Percentiles rank a stretch among this genome's conserved stretches.
These are phyloP conservation scores for Akebia trifoliata DNA, from an alignment of 164 flowering plant species.

Conservation along the genomic window DNA sequence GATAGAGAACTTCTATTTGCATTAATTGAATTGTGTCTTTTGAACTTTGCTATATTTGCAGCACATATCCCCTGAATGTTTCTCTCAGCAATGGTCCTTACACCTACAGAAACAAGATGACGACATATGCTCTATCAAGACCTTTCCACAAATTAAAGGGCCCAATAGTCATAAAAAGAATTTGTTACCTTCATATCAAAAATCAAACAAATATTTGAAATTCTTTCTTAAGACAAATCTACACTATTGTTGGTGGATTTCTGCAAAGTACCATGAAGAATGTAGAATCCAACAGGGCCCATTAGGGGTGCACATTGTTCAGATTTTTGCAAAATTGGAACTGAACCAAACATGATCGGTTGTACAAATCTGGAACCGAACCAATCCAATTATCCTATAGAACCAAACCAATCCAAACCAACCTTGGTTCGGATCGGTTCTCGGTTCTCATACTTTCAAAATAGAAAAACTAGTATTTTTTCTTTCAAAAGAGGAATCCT, in stretches of 20 bases:
- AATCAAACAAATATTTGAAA: background rate
- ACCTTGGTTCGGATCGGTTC: too few species aligned
- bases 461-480: too few species aligned
- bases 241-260: background rate
- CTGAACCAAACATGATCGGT: too few species aligned
- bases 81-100: constrained; percentile 44
- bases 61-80: constrained; percentile 39
- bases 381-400: too few species aligned
- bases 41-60: constrained; percentile 52
- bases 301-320: too few species aligned
- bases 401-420: too few species aligned
- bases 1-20: constrained; percentile 58
- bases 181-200: background rate
- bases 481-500: too few species aligned
- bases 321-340: too few species aligned
- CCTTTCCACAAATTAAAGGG: background rate
- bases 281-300: constrained; percentile 4
- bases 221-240: background rate
- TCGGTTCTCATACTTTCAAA: too few species aligned
- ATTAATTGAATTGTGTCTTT: constrained; percentile 23
- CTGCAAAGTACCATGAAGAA: constrained; percentile 7
- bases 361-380: too few species aligned
- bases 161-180: background rate
- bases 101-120: constrained; percentile 44
- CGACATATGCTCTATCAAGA: background rate